Evolutionary conservation across 441 rosid species (phyloP), one percentile per base, ranked within the genome.

Genomic region (Populus trichocarpa): DNA sequence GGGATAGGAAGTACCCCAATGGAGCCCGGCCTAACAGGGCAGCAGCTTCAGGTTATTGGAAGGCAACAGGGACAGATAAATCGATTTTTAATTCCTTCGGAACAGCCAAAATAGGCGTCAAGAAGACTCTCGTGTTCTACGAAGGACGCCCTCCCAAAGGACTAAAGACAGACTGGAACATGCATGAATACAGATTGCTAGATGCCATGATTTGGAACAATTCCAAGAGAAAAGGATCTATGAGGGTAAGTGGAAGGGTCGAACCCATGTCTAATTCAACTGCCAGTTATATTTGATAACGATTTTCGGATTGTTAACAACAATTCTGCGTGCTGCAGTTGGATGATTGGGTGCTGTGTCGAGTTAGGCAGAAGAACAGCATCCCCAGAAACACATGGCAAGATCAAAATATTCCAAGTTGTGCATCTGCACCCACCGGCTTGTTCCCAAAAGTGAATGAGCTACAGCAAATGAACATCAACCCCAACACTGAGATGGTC

Each of bases 291-390:
- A 16, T 6, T 25, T 6, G 22, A 23, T 38, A 2, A 70, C 18
- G 2, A 7, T 10, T 3, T 8, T 30, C 3, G 16, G 61, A 8
- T 8, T 67, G 28, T n/a, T 28, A 40, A 57, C 23, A n/a, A 11
- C 38, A 12, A 67, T 61, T 69, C 30, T 28, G 30, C 22, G 20
- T 61, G 72, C 18, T 77, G 69, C 87, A 88, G 91, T 77, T 89
- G 80, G 93, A 88, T 78, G 91, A 86, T 26, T 89, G 90, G 90
- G 91, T 86, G 38, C 82, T 89, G 25, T 89, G 91, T 64, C 84
- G 90, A 70, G 85, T 87, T 61, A 77, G 86, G 30, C 80, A 71
- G 35, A 88, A 86, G 50, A 64, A 81, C 42, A 80, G 68, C 70
- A 59, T 50, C 22, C 63, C 78, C 2, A 82, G 70, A 53, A 80